Evolutionary conservation across 129 eudicot genomes (phyloP), one percentile per base, ranked within the genome.

Genomic region (Helichrysum umbraculigerum): DNA sequence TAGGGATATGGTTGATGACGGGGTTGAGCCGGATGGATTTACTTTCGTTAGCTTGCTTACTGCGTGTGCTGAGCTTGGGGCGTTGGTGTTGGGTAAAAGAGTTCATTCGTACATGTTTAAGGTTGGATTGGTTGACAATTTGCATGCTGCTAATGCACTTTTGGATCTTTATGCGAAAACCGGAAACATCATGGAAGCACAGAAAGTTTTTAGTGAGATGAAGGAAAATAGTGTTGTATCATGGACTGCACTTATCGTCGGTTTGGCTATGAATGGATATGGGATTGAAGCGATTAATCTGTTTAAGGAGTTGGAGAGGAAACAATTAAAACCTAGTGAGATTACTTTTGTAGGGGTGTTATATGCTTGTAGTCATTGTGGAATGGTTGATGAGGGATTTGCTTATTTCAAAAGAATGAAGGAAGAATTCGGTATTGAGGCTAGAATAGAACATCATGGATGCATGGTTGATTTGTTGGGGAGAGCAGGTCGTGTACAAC

Each of bases 331-430:
- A 17, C 98, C 98, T 1, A 93, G 82, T 66, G 97, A 88, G 34
- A 85, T 88, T 30, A 90, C 97, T 16, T 90, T 93, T 73, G 89
- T 93, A n/a, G 98, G 98, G 30, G 96, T 93, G 16, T 74, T 93
- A 34, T 93, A 93, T 71, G 98, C 98, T 33, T 93, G 98, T 83
- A 93, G 98, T 73, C 98, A 93, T 60, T 90, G 97, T 72, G 98
- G 98, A 1, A 72, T 93, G 89, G 91, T 93, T 17, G 88, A 90
- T 74, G 89, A 90, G 44, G 97, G 97, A 3, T 90, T 90, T 67
- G 72, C 75, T 22, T 93, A 90, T 51, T 88, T 93, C 39, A 76
- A 82, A 34, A 77, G 83, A 50, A 93, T 93, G 98, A 68, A 71
- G 63, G 81, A 90, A n/a, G 86, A 82, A 56, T 93, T 75, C 2